Percentiles rank a stretch among this genome's conserved stretches.
Evolutionary conservation across 164 flowering plant species (phyloP).

Genomic region (Tetrastigma voinierianum): DNA sequence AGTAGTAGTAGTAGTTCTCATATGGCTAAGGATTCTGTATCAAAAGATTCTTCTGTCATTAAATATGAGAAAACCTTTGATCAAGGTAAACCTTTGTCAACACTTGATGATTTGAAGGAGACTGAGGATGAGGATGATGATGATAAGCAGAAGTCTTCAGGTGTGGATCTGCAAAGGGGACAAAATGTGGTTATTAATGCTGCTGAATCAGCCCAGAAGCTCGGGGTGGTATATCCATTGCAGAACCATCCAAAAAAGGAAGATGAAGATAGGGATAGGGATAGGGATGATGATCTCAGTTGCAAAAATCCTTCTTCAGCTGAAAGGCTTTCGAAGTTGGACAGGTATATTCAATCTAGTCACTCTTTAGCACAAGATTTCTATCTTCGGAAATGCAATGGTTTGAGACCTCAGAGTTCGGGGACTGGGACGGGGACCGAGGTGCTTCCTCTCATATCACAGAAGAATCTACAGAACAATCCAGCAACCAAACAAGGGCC

Average conservation of each 20-base stretch:
- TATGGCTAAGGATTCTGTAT: conserved; percentile 9
- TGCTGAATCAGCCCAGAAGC: conserved; percentile 34
- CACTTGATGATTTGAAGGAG: conserved; percentile 27
- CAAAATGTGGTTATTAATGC: too few relatives aligned
- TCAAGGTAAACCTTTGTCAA: conserved; percentile 18
- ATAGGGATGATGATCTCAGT: conserved; percentile 26
- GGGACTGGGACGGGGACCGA: conserved; percentile 31
- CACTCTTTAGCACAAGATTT: conserved; percentile 22
- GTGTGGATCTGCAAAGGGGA: too few relatives aligned
- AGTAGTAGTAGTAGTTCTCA: too few relatives aligned
- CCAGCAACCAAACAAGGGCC: conserved; percentile 19
- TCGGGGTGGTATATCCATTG: conserved; percentile 48
- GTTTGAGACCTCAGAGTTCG: conserved; percentile 22
- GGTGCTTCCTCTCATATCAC: conserved; percentile 25
- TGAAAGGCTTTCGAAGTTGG: conserved; percentile 22
- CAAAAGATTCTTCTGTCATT: conserved; percentile 19
- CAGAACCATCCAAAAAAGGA: conserved; percentile 27
- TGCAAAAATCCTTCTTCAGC: conserved; percentile 21
- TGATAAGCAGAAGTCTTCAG: conserved; percentile 17
- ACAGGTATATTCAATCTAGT: conserved; percentile 13
- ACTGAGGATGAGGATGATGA: too few relatives aligned
- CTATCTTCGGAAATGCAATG: conserved; percentile 42
- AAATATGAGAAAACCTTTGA: conserved; percentile 14
- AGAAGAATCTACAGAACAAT: conserved; percentile 23
- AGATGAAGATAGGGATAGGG: too few relatives aligned